These are phyloP conservation scores for Plenodomus biglobosus DNA, from an alignment of 2,329 filamentous ascomycete genomes.

Conservation along the genomic window DNA sequence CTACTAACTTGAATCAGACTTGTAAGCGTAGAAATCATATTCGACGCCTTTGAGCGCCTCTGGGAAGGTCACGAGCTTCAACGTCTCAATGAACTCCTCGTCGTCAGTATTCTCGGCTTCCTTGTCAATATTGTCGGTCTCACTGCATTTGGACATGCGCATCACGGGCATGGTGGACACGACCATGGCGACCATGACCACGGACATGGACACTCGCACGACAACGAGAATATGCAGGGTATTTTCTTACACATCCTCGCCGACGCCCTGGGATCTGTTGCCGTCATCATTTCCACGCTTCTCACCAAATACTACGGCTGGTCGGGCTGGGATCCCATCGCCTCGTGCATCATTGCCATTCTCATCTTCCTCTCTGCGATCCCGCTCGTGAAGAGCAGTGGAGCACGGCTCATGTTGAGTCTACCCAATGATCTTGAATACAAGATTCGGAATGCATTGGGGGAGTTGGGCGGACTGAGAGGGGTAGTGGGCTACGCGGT, in stretches of 20 bases:
- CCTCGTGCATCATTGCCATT: constrained; percentile 88
- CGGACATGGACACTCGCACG: constrained; percentile 59
- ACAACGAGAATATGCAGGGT: constrained; percentile 97
- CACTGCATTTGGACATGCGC: constrained; percentile 70
- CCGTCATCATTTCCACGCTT: constrained; percentile 88
- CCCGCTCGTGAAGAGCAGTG: constrained; percentile 82
- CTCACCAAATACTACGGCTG: constrained; percentile 86
- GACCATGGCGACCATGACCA: constrained; percentile 34
- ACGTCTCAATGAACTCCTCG: constrained; percentile 79
- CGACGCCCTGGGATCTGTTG: constrained; percentile 90
- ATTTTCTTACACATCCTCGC: constrained; percentile 96
- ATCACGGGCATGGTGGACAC: constrained; percentile 58
- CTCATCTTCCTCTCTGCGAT: constrained; percentile 92
- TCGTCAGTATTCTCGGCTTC: constrained; percentile 84
- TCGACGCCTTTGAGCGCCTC: constrained; percentile 87
- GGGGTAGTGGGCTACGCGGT: constrained; percentile 85
- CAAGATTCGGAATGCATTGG: constrained; percentile 78
- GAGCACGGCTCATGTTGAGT: constrained; percentile 78
- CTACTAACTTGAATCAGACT: constrained; percentile 57
- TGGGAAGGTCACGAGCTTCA: constrained; percentile 82
- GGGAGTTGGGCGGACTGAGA: constrained; percentile 76
- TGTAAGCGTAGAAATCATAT: constrained; percentile 93
- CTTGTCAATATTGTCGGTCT: constrained; percentile 92
- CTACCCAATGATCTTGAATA: constrained; percentile 87
- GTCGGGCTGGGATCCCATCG: constrained; percentile 92